Conservation (phyloP, 768 basidiomycete genomes). For the Hysterangium stoloniferum region DNA sequence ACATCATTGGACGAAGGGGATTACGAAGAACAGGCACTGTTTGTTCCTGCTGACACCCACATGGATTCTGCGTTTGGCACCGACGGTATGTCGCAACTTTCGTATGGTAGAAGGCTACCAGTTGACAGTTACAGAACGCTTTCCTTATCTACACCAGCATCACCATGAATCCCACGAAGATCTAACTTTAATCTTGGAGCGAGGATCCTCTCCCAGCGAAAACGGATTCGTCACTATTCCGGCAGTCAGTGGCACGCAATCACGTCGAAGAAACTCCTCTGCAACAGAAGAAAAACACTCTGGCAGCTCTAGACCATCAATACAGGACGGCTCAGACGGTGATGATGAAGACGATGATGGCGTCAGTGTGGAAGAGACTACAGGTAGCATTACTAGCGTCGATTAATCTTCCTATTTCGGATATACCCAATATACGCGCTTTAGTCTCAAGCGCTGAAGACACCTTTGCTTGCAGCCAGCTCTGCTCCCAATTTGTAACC, state of each 20-base stretch:
- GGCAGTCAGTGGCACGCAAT: not conserved
- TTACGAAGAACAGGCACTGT: slow-evolving; percentile 57
- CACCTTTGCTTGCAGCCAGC: slow-evolving; percentile 56
- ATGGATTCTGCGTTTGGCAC: slow-evolving; percentile 2
- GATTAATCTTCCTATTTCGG: not conserved
- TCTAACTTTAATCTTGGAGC: no score
- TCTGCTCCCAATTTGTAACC: slow-evolving; percentile 74
- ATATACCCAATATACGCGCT: not conserved
- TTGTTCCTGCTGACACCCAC: slow-evolving; percentile 51
- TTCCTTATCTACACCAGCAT: not conserved
- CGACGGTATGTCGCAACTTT: not conserved
- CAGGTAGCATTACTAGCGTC: slow-evolving; percentile 11
- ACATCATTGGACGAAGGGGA: slow-evolving; percentile 34
- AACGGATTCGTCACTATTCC: not conserved
- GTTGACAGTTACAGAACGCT: not conserved
- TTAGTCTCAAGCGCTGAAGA: slow-evolving; percentile 26
- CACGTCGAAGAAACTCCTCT: not conserved
- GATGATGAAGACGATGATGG: slow-evolving; percentile 6
- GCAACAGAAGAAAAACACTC: not conserved
- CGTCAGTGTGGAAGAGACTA: slow-evolving; percentile 9
- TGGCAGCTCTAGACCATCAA: slow-evolving; percentile 8
- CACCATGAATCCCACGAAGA: no score
- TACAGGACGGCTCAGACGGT: not conserved
- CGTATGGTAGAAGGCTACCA: not conserved
- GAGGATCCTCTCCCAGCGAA: not conserved